Conservation (phyloP, 2,329 filamentous ascomycete genomes). For the Paraphaeosphaeria sporulosa region DNA sequence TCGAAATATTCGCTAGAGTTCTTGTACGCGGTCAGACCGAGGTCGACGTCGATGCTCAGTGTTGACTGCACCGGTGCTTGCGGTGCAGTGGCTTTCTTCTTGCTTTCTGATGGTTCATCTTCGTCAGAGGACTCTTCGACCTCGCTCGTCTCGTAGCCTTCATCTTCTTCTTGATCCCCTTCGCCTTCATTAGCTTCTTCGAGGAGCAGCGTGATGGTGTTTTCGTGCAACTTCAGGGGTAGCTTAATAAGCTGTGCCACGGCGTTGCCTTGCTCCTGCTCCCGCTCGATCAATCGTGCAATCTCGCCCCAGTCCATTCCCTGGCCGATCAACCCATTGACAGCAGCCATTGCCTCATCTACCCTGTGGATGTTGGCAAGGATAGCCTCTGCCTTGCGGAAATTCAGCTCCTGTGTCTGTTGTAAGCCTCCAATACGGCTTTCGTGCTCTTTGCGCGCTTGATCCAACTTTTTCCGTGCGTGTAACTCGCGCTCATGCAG, state of each 20-base stretch:
- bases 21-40: conserved; percentile 81
- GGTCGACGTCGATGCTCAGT: conserved; percentile 83
- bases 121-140: conserved; percentile 65
- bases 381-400: conserved; percentile 88
- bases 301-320: conserved; percentile 99
- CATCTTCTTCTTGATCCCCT: conserved; percentile 66
- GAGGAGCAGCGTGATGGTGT: conserved; percentile 81
- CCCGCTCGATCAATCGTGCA: conserved; percentile 83
- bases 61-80: conserved; percentile 49
- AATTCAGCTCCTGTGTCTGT: conserved; percentile 80
- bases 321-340: conserved; percentile 89
- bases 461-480: conserved; percentile 84
- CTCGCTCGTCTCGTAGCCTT: conserved; percentile 67
- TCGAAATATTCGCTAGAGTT: conserved; percentile 94
- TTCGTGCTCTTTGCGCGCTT: conserved; percentile 82
- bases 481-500: conserved; percentile 81
- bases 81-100: conserved; percentile 55
- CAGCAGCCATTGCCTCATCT: conserved; percentile 89
- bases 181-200: conserved; percentile 72
- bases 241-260: conserved; percentile 88
- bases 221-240: conserved; percentile 89
- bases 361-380: conserved; percentile 90
- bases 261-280: conserved; percentile 80
- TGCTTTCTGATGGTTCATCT: conserved; percentile 53
- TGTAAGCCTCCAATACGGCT: conserved; percentile 86